phyloP scores from a whole-genome alignment of 1,139 yeast species.

The Pneumocystis murina region DNA sequence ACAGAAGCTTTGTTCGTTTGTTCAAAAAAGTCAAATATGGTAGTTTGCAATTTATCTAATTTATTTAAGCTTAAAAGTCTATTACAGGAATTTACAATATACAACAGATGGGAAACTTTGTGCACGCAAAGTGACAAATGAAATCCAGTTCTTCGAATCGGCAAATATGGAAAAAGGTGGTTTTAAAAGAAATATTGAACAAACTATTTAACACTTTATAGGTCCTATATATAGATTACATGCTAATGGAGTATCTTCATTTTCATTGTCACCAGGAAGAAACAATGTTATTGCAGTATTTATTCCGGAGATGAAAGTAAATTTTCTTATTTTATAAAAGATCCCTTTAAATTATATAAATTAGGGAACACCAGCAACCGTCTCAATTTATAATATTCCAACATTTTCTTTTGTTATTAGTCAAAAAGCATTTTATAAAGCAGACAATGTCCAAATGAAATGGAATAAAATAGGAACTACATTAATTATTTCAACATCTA shows the following conservation, averaged over 20 bases:
- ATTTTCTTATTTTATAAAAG: conserved; percentile 15
- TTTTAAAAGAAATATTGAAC: background rate
- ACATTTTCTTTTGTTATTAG: conserved; percentile 68
- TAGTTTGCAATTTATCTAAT: conserved; percentile 21
- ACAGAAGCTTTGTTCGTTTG: conserved; percentile 47
- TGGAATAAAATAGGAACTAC: conserved; percentile 97
- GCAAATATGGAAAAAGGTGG: conserved; percentile 42
- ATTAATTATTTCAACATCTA: conserved; percentile 77
- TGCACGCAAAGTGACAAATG: conserved; percentile 49
- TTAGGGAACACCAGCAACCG: conserved; percentile 68
- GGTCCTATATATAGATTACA: conserved; percentile 33
- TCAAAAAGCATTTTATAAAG: conserved; percentile 81
- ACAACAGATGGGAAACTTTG: conserved; percentile 61
- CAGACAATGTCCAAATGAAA: conserved; percentile 78
- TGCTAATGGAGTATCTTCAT: conserved; percentile 45
- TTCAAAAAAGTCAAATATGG: conserved; percentile 58
- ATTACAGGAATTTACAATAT: conserved; percentile 78
- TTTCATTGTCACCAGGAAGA: conserved; percentile 71
- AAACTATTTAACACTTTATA: background rate
- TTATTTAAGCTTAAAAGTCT: background rate
- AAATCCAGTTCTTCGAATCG: conserved; percentile 58
- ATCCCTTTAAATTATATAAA: background rate
- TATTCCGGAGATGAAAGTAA: conserved; percentile 52
- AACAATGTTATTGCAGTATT: conserved; percentile 88
- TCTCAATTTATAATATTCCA: conserved; percentile 61